phyloP scores from a whole-genome alignment of 306 rosid genomes.

The Glycine soja region DNA sequence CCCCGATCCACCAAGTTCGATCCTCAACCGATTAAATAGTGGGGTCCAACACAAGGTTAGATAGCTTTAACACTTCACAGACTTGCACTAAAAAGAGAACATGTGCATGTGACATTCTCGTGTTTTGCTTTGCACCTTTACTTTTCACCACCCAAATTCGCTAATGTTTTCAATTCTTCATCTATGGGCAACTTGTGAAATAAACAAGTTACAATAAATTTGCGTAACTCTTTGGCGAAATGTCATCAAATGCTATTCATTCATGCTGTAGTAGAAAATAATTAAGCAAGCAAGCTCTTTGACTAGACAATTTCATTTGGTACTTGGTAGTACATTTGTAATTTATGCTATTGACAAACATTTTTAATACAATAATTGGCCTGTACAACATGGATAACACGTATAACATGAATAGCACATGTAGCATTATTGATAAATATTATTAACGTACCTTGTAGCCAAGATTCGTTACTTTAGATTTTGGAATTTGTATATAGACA shows the following conservation, averaged over 20 bases:
- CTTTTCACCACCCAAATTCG: constrained; percentile 25
- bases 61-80: constrained; percentile 13
- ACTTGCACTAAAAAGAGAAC: constrained; percentile 9
- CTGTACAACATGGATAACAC: not conserved
- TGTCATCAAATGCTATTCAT: not conserved
- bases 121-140: not conserved
- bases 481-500: constrained; percentile 11
- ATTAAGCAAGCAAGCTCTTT: not conserved
- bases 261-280: not conserved
- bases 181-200: not conserved
- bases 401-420: not conserved
- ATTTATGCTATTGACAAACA: constrained; percentile 4
- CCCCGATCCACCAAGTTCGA: constrained; percentile 5
- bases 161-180: constrained; percentile 14
- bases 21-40: constrained; percentile 5
- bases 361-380: not conserved
- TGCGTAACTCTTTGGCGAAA: not conserved
- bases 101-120: constrained; percentile 37
- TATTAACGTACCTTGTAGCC: not conserved
- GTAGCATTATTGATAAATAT: not conserved
- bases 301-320: constrained; percentile 1
- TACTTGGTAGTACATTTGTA: not conserved
- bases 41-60: constrained; percentile 33
- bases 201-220: too few relatives aligned
- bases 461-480: not conserved